A percentile compares a stretch with the other conserved stretches of the same genome.
phyloP scores from a whole-genome alignment of 352 stramenopile species.

The Pythium sukuiense region DNA sequence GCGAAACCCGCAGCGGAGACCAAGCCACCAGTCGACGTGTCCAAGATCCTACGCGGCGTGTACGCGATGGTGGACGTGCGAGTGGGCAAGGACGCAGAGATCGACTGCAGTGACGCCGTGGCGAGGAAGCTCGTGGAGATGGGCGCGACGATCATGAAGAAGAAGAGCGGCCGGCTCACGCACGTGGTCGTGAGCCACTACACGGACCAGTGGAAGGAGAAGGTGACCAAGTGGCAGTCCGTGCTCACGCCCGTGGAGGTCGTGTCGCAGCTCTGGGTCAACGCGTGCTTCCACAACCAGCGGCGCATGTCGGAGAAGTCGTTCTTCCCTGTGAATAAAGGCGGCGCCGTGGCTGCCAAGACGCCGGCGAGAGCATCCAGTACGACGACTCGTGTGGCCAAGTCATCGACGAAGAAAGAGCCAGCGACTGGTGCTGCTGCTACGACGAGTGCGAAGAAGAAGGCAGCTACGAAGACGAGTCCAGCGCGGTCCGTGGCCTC shows the following conservation, averaged over 20 bases:
- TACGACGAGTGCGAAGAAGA: slow-evolving; percentile 4
- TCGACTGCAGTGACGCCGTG: slow-evolving; percentile 80
- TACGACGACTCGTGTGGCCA: neutral
- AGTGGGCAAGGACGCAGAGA: slow-evolving; percentile 60
- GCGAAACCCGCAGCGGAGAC: slow-evolving; percentile 3
- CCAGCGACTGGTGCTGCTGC: neutral
- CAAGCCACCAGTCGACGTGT: slow-evolving; percentile 16
- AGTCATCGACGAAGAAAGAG: slow-evolving; percentile 9
- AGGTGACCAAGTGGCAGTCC: slow-evolving; percentile 66
- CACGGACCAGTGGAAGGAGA: slow-evolving; percentile 63
- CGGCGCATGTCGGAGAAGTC: slow-evolving; percentile 61
- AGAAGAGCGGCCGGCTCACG: slow-evolving; percentile 62
- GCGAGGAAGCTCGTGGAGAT: slow-evolving; percentile 63
- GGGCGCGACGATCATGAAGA: slow-evolving; percentile 68
- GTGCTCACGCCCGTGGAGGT: slow-evolving; percentile 47
- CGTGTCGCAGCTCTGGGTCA: slow-evolving; percentile 84
- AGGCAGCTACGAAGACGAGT: neutral
- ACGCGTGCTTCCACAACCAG: slow-evolving; percentile 77
- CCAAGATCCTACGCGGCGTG: slow-evolving; percentile 41
- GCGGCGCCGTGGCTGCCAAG: slow-evolving; percentile 6
- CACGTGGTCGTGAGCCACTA: slow-evolving; percentile 80
- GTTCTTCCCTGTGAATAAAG: slow-evolving; percentile 76
- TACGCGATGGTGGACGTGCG: slow-evolving; percentile 79
- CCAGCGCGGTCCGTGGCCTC: neutral
- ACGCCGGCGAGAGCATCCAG: neutral